These are phyloP conservation scores for Phytophthora podocarpi DNA, from an alignment of 352 stramenopile genomes.

Conservation along the genomic window DNA sequence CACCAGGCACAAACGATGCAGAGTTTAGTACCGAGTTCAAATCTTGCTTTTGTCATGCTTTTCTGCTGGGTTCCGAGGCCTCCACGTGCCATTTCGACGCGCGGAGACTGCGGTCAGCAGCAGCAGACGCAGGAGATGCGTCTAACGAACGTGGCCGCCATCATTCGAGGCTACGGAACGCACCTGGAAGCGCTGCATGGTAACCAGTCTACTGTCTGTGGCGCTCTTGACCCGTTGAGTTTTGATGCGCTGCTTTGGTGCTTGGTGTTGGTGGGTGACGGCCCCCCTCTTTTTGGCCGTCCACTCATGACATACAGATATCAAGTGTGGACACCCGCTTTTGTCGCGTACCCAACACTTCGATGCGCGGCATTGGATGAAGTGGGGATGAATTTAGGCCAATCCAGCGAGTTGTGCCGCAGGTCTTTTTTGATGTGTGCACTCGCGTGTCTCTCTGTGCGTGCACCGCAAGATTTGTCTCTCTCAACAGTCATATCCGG, in stretches of 20 bases:
- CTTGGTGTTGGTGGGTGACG: constrained; percentile 23
- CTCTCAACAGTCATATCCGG: neutral
- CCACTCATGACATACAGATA: neutral
- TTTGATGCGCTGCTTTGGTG: constrained; percentile 23
- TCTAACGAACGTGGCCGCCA: neutral
- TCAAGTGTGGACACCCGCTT: constrained; percentile 2
- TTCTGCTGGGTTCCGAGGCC: neutral
- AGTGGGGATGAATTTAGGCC: neutral
- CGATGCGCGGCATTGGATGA: neutral
- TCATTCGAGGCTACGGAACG: constrained; percentile 8
- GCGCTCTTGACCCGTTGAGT: constrained; percentile 30
- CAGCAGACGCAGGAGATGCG: neutral
- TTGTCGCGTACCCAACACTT: neutral
- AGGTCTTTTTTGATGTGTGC: constrained; percentile 1
- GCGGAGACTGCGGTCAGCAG: neutral
- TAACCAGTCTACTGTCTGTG: constrained; percentile 5
- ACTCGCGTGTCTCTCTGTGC: constrained; percentile 10
- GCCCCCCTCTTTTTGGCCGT: constrained; percentile 15
- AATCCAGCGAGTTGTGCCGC: neutral
- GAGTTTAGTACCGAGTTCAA: neutral
- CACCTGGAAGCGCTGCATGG: constrained; percentile 75
- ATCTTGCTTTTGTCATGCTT: neutral
- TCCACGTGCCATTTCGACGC: neutral
- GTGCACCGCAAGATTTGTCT: neutral
- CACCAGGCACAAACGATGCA: neutral